Percentiles rank a stretch among this genome's conserved stretches.
Evolutionary conservation across 805 yeast genomes (phyloP).

Genomic region (Millerozyma acaciae): DNA sequence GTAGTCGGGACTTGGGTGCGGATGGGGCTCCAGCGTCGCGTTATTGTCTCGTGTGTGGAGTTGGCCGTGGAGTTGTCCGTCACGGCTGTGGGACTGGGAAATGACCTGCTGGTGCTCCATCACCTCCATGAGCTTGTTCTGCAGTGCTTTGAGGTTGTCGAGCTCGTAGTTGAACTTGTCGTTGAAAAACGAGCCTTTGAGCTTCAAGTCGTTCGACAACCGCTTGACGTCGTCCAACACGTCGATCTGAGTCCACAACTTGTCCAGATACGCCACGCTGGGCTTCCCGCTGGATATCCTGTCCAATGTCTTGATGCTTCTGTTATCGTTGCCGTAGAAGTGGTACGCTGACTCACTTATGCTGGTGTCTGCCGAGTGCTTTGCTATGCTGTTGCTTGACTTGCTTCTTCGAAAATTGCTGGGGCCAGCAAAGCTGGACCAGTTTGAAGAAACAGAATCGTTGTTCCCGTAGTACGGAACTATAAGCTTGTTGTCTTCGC

Average conservation of each 20-base stretch:
- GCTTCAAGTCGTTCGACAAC: conserved; percentile 45
- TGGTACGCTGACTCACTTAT: conserved; percentile 12
- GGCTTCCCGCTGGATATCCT: conserved; percentile 54
- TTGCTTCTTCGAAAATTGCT: conserved; percentile 8
- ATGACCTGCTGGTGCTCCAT: conserved; percentile 31
- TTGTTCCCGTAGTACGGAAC: too few species aligned
- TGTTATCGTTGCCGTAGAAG: conserved; percentile 7
- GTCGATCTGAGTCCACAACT: conserved; percentile 84
- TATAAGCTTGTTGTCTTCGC: too few species aligned
- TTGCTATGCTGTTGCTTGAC: conserved; percentile 12
- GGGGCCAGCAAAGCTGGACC: too few species aligned
- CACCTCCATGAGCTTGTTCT: conserved; percentile 35
- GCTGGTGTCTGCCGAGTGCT: conserved; percentile 17
- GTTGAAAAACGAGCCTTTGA: conserved; percentile 49
- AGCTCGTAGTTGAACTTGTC: conserved; percentile 49
- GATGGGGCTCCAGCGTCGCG: too few species aligned
- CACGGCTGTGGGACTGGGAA: too few species aligned
- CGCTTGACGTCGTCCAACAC: conserved; percentile 74
- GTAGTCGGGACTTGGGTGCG: too few species aligned
- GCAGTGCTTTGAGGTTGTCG: conserved; percentile 52
- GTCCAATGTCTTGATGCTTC: conserved; percentile 31
- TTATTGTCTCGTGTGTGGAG: too few species aligned
- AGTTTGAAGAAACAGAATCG: too few species aligned
- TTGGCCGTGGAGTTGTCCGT: too few species aligned
- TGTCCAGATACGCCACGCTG: conserved; percentile 64